Base-by-base conservation (phyloP, 148 eudicot genomes). In the Chenopodium quinoa region DNA sequence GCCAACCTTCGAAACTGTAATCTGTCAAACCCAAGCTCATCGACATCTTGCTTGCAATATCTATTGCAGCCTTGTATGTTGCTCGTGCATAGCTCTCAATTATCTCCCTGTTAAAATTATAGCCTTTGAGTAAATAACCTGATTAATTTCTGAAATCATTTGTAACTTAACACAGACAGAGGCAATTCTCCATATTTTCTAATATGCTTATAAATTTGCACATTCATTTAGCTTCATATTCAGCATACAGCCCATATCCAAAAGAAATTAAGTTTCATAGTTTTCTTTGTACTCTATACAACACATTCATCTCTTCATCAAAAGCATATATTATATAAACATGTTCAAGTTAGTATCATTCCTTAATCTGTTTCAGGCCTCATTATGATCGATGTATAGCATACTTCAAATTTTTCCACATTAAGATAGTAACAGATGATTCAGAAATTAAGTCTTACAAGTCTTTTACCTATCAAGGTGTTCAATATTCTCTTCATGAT, bases 1-100 rank as follows among this genome's bases (percentile, higher is more conserved):
- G 83, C 95, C 95, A 92, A 3, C 77, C 91, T 23, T 88, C 85
- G 23, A 93, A 86, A 17, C 84, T 82, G 69, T 82, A 76, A 32
- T 73, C 79, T 6, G 79, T 73, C 75, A 88, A 27, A 29, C 94
- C 97, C 82, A 89, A 48, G 80, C 91, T 86, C 75, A 77, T 75
- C 1, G 87, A 86, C 70, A 93, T 32, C 78, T 87, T 92, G 12
- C 12, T 32, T 64, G 79, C 89, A 37, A 92, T 83, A 58, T 84
- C 85, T 69, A 78, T 81, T 63, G 90, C 80, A 66, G 91, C 74
- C 44, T 86, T 83, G 80, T 92, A 74, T 65, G 90, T 85, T 78
- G 93, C 92, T 75, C 78, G 7, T 63, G 91, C 91, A 82, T 92
- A 93, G 31, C 19, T 86, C 80, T 78, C 80, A 23, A 93, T 89